Conservation (phyloP, 176 grass and related monocot genomes). For the Juncus effusus region DNA sequence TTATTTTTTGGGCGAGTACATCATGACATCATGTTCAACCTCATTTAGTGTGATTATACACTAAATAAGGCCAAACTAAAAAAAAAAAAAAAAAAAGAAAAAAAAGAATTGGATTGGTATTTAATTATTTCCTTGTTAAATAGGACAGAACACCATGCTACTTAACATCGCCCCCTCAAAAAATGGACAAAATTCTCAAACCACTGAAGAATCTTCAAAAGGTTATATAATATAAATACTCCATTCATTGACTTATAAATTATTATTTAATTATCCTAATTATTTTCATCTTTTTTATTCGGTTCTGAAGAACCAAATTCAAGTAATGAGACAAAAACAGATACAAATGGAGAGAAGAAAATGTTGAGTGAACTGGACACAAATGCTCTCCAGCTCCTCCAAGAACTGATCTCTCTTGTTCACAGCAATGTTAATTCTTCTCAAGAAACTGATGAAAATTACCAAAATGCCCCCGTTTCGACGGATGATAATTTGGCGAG, state of each 20-base stretch:
- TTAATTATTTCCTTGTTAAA: conserved; percentile 22
- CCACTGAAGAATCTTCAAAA: conserved; percentile 34
- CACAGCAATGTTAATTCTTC: conserved; percentile 47
- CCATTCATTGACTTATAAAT: conserved; percentile 17
- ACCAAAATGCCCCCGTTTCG: conserved; percentile 40
- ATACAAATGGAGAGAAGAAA: conserved; percentile 33
- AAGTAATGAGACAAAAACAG: conserved; percentile 13
- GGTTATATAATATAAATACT: conserved; percentile 29
- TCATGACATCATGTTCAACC: no score
- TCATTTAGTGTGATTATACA: no score
- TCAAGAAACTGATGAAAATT: conserved; percentile 28
- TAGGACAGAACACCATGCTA: conserved; percentile 58
- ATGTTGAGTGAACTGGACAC: conserved; percentile 61
- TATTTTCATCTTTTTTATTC: conserved; percentile 32
- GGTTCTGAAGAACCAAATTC: conserved; percentile 32
- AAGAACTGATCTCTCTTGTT: conserved; percentile 77
- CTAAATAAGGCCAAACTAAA: no score
- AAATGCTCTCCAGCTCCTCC: conserved; percentile 49
- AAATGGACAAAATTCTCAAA: conserved; percentile 24
- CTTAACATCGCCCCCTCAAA: conserved; percentile 21
- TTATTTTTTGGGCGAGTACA: background rate
- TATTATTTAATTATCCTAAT: conserved; percentile 7
- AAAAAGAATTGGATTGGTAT: no score
- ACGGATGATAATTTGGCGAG: conserved; percentile 53
- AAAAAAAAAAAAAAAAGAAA: no score